Conservation (phyloP, 305 asterid species). For the Petunia hybrid region DNA sequence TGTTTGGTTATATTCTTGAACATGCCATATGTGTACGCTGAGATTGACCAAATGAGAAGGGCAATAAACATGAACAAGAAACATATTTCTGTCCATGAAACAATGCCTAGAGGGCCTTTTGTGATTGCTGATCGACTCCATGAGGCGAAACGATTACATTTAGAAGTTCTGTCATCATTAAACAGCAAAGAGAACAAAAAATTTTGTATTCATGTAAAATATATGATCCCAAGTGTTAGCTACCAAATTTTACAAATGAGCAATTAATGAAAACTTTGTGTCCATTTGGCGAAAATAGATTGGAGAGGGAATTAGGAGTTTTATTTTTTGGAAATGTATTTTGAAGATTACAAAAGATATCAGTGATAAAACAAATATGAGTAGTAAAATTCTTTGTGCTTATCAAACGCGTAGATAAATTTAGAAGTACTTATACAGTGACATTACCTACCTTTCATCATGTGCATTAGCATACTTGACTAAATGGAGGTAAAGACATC, state of each 20-base stretch:
- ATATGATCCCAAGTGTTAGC: not conserved
- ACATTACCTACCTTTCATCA: conserved; percentile 34
- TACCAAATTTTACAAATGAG: not conserved
- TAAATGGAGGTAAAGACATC: conserved; percentile 62
- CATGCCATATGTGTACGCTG: conserved; percentile 48
- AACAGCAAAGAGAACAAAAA: not conserved
- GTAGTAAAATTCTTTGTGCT: too few relatives aligned
- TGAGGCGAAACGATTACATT: conserved; percentile 22
- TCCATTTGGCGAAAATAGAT: too few relatives aligned
- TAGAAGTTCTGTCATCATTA: conserved; percentile 36
- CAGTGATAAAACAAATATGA: too few relatives aligned
- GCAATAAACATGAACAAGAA: conserved; percentile 45
- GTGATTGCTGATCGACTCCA: conserved; percentile 48
- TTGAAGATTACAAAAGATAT: too few relatives aligned
- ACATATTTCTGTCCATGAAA: conserved; percentile 47
- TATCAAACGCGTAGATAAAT: too few relatives aligned
- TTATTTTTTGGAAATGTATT: too few relatives aligned
- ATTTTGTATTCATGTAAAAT: not conserved
- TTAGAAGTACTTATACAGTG: too few relatives aligned
- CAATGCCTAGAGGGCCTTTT: conserved; percentile 55
- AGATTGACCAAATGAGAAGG: conserved; percentile 58
- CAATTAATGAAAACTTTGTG: not conserved
- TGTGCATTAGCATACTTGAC: conserved; percentile 37
- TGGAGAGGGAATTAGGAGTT: too few relatives aligned
- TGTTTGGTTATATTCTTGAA: conserved; percentile 49